These are phyloP conservation scores for Tulasnella sp. DNA, from an alignment of 768 basidiomycete species.

Conservation along the genomic window DNA sequence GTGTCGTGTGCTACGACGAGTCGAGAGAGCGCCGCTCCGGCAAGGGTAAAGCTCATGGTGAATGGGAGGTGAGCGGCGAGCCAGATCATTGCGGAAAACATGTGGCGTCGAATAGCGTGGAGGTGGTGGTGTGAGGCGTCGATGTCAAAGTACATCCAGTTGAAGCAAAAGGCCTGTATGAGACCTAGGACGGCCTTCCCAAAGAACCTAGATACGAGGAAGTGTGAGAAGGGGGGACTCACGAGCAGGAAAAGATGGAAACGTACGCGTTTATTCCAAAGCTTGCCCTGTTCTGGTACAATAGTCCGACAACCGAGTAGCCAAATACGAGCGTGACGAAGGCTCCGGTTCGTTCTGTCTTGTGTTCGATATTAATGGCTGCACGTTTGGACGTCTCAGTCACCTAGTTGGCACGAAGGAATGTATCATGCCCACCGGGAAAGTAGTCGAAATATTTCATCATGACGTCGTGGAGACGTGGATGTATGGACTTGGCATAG, in stretches of 20 bases:
- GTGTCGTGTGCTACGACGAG: conserved; percentile 8
- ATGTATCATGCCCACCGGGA: neutral
- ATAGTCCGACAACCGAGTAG: conserved; percentile 4
- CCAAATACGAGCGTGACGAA: conserved; percentile 10
- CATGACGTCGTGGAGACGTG: too few species aligned
- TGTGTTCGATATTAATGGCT: conserved; percentile 7
- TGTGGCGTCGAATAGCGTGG: neutral
- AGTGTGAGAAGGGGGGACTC: neutral
- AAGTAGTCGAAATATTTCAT: neutral
- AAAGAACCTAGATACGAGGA: neutral
- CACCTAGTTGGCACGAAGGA: neutral
- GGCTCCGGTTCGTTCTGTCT: conserved; percentile 1
- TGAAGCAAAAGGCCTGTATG: conserved; percentile 12
- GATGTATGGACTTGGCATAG: too few species aligned
- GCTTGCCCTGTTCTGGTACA: conserved; percentile 2
- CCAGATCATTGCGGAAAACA: neutral
- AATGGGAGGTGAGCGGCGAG: conserved; percentile 4
- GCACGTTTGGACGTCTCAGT: neutral
- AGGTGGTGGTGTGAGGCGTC: neutral
- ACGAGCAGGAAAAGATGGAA: neutral
- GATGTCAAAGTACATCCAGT: conserved; percentile 13
- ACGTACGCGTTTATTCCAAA: conserved; percentile 10
- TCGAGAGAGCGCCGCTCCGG: neutral
- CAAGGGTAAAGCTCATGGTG: conserved; percentile 8
- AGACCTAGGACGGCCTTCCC: conserved; percentile 10